phyloP scores from a whole-genome alignment of 768 basidiomycete species.

The Pisolithus microcarpus region DNA sequence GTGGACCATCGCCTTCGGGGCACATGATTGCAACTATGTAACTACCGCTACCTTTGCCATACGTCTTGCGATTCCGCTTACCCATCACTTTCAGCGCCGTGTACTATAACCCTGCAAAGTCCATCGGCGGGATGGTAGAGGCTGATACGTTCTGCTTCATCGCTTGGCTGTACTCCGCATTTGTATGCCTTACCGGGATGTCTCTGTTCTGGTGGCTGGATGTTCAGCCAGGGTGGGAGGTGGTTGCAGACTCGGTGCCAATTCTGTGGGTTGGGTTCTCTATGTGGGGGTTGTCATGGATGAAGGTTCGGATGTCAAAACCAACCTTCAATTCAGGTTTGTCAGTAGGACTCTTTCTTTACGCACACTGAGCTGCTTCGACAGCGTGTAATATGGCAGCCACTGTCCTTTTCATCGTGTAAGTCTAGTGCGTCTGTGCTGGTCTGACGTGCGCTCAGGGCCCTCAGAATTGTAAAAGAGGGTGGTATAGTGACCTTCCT shows the following conservation, averaged over 20 bases:
- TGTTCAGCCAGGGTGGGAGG: constrained; percentile 57
- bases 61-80: not conserved
- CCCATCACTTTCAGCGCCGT: constrained; percentile 44
- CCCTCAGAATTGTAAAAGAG: constrained; percentile 72
- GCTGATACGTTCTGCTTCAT: constrained; percentile 75
- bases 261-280: constrained; percentile 80
- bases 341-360: constrained; percentile 3
- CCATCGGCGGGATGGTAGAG: constrained; percentile 87
- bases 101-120: constrained; percentile 93
- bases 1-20: constrained; percentile 64
- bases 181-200: constrained; percentile 73
- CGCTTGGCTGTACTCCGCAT: constrained; percentile 61
- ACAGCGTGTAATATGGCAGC: constrained; percentile 79
- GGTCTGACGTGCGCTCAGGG: constrained; percentile 1
- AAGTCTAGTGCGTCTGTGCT: constrained; percentile 9
- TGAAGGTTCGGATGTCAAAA: constrained; percentile 86
- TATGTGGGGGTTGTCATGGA: constrained; percentile 80
- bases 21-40: constrained; percentile 94
- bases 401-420: constrained; percentile 83
- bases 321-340: constrained; percentile 85
- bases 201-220: constrained; percentile 77
- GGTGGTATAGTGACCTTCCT: constrained; percentile 72
- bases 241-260: constrained; percentile 66
- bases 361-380: not conserved
- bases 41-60: not conserved